These are phyloP conservation scores for Aspergillus floridensis DNA, from an alignment of 2,329 filamentous ascomycete species.

Conservation along the genomic window DNA sequence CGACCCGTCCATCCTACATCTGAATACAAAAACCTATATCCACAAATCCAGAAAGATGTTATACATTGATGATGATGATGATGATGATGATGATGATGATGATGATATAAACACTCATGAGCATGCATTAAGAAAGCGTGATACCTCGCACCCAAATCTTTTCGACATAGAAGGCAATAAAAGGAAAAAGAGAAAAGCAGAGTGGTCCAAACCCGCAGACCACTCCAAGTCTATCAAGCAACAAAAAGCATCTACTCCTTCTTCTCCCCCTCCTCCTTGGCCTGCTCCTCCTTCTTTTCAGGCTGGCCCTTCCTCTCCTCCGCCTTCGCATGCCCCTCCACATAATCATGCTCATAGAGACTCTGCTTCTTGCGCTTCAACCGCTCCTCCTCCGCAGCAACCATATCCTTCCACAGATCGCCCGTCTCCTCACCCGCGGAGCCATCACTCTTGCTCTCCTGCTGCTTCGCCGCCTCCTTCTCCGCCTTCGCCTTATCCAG, in stretches of 20 bases:
- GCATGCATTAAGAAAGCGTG: neutral
- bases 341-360: constrained; percentile 33
- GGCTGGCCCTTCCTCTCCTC: constrained; percentile 9
- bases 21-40: no score
- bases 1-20: no score
- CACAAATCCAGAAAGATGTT: no score
- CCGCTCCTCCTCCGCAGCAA: constrained; percentile 47
- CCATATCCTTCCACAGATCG: constrained; percentile 77
- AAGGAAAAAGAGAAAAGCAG: neutral
- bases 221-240: neutral
- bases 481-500: constrained; percentile 66
- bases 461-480: constrained; percentile 62
- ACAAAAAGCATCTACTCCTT: neutral
- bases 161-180: neutral
- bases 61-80: no score
- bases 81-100: no score
- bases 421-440: constrained; percentile 67
- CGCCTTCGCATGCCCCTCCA: constrained; percentile 8
- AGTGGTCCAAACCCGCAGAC: neutral
- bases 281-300: constrained; percentile 10
- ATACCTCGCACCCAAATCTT: neutral
- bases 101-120: neutral
- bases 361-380: constrained; percentile 42
- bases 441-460: neutral
- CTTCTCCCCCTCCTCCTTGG: constrained; percentile 6